These are phyloP conservation scores for Seminavis robusta DNA, from an alignment of 108 stramenopile species.

Conservation along the genomic window DNA sequence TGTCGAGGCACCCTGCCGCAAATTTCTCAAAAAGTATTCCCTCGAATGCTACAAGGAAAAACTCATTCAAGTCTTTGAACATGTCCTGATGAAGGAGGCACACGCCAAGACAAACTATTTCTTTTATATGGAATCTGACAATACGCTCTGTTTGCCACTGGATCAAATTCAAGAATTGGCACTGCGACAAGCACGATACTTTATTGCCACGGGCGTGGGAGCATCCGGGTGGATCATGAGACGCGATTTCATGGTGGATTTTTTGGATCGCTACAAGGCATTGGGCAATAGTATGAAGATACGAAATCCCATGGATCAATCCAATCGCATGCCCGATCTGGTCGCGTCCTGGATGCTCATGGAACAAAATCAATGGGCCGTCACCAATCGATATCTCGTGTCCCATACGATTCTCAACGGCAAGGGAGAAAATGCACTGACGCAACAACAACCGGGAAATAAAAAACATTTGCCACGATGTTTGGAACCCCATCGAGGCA, in stretches of 20 bases:
- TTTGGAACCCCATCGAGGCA: constrained; percentile 30
- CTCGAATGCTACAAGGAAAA: constrained; percentile 26
- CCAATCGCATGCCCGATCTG: constrained; percentile 18
- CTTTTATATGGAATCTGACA: constrained; percentile 38
- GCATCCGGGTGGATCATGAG: constrained; percentile 41
- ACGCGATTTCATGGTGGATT: constrained; percentile 25
- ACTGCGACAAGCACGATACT: constrained; percentile 21
- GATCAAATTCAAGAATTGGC: constrained; percentile 16
- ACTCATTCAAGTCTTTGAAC: constrained; percentile 28
- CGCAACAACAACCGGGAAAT: constrained; percentile 7
- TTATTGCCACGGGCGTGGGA: constrained; percentile 34
- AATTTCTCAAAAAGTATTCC: constrained; percentile 22
- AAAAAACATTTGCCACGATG: constrained; percentile 35
- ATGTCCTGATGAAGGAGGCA: constrained; percentile 8
- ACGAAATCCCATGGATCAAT: neutral
- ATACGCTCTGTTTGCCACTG: constrained; percentile 30
- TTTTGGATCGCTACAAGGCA: constrained; percentile 12
- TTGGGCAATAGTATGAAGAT: no score
- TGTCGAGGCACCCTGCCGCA: constrained; percentile 20
- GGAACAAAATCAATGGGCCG: constrained; percentile 24
- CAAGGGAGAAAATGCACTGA: constrained; percentile 16
- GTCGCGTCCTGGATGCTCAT: constrained; percentile 20
- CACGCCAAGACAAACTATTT: constrained; percentile 22
- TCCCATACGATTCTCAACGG: constrained; percentile 21
- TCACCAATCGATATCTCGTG: constrained; percentile 30